A percentile compares a stretch with the other conserved stretches of the same genome.
These are phyloP conservation scores for Ogataea methanolica DNA, from an alignment of 805 yeast species.

Conservation along the genomic window DNA sequence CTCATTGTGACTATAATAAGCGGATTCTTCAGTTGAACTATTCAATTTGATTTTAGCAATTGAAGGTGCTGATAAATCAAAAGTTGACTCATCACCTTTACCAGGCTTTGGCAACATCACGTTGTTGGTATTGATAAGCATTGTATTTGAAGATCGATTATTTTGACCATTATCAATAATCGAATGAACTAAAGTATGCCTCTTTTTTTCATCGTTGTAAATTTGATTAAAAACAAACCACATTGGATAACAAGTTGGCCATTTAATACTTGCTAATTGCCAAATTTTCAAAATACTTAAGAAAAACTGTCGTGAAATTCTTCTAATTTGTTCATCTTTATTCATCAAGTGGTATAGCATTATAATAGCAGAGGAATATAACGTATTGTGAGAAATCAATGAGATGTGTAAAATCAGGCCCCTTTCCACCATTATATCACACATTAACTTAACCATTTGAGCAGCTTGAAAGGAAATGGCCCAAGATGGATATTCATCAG, in stretches of 20 bases:
- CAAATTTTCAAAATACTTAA: slow-evolving; percentile 27
- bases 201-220: slow-evolving; percentile 27
- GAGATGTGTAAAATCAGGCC: slow-evolving; percentile 38
- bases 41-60: slow-evolving; percentile 9
- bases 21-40: slow-evolving; percentile 1
- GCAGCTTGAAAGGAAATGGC: slow-evolving; percentile 82
- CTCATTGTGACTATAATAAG: neutral
- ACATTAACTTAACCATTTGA: slow-evolving; percentile 62
- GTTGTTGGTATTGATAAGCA: slow-evolving; percentile 11
- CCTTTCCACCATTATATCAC: slow-evolving; percentile 51
- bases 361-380: slow-evolving; percentile 63
- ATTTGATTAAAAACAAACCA: slow-evolving; percentile 45
- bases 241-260: slow-evolving; percentile 52
- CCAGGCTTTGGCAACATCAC: slow-evolving; percentile 8
- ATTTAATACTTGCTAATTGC: slow-evolving; percentile 41
- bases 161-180: slow-evolving; percentile 5
- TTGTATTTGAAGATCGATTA: slow-evolving; percentile 3
- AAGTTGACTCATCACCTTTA: slow-evolving; percentile 1
- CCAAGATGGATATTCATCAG: slow-evolving; percentile 51
- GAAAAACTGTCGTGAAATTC: slow-evolving; percentile 22
- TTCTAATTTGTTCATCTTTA: slow-evolving; percentile 20
- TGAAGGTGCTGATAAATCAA: slow-evolving; percentile 5
- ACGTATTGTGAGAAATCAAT: slow-evolving; percentile 34
- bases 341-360: slow-evolving; percentile 58
- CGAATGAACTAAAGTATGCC: slow-evolving; percentile 5